Evolutionary conservation across 495 filamentous ascomycete species (phyloP), one percentile per base, ranked within the genome.

Genomic region (Podospora tetraspora): DNA sequence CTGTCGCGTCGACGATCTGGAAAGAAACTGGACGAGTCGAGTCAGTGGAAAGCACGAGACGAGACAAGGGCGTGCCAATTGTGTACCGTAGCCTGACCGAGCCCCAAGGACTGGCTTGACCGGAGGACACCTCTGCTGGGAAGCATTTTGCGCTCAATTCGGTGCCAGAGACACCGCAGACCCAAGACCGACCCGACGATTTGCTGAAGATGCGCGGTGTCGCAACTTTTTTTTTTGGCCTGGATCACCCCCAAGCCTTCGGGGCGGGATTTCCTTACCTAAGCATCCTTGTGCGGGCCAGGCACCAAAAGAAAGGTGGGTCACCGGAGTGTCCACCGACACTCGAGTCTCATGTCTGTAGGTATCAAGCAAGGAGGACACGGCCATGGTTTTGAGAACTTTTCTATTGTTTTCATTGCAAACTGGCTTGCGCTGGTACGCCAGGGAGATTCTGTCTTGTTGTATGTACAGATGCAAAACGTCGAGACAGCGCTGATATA

Each of bases 91-190:
- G 69, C 61, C 63, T 43, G 75, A 73, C 75, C 71, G 68, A 84
- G 76, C 70, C 76, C 79, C 59, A 81, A 71, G 61, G 76, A 76
- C 65, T 80, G 79, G 71, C 68, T 74, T 29, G 81, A 76, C 72
- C 75, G 78, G n/a, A 79, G 73, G 52, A 85, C 69, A 66, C 83
- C 83, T 81, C 83, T 83, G 64, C 82, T 84, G 66, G 84, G 81
- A 69, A 86, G 76, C 85, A 87, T 87, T 66, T 69, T 80, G 72
- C 43, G 43, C 16, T 61, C 65, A 64, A 34, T 25, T 69, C 62
- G 9, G n/a, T 61, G 68, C 37, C 59, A 23, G 29, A 62, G 34
- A 34, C 37, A 60, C 25, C n/a, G 11, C 30, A 27, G 10, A 66
- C 23, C 27, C 21, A 16, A 10, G 6, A 32, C 52, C 34, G 34